Evolutionary conservation across 129 eudicot genomes (phyloP).

Genomic region (Artemisia annua): DNA sequence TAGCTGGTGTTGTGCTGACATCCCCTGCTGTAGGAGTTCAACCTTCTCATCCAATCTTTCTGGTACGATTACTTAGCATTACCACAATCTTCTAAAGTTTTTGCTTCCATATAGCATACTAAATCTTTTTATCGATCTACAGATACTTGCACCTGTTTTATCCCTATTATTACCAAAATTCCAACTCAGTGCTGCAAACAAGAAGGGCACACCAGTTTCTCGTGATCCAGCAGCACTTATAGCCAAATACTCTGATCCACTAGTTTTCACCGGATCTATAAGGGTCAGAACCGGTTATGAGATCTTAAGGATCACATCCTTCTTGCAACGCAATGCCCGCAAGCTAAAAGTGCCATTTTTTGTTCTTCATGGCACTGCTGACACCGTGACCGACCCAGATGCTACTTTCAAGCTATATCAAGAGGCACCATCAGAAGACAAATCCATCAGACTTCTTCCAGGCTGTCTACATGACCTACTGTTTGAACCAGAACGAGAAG

Average conservation of each 20-base stretch:
- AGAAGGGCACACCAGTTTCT: conserved; percentile 60
- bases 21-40: conserved; percentile 95
- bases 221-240: conserved; percentile 73
- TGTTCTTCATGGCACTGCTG: conserved; percentile 82
- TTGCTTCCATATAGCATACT: not conserved
- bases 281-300: conserved; percentile 76
- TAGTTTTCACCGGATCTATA: conserved; percentile 84
- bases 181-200: conserved; percentile 86
- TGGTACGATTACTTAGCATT: conserved; percentile 31
- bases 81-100: not conserved
- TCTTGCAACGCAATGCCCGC: conserved; percentile 55
- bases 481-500: conserved; percentile 79
- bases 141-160: conserved; percentile 77
- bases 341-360: conserved; percentile 61
- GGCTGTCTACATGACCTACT: conserved; percentile 74
- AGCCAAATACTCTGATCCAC: conserved; percentile 81
- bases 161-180: conserved; percentile 71
- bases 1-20: conserved; percentile 72
- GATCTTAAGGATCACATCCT: conserved; percentile 61
- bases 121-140: not conserved
- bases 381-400: conserved; percentile 74
- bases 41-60: conserved; percentile 79
- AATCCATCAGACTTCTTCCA: conserved; percentile 50
- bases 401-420: conserved; percentile 60
- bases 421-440: conserved; percentile 72